phyloP scores from a whole-genome alignment of 75 land plant species.

The Isoetes taiwanensis region DNA sequence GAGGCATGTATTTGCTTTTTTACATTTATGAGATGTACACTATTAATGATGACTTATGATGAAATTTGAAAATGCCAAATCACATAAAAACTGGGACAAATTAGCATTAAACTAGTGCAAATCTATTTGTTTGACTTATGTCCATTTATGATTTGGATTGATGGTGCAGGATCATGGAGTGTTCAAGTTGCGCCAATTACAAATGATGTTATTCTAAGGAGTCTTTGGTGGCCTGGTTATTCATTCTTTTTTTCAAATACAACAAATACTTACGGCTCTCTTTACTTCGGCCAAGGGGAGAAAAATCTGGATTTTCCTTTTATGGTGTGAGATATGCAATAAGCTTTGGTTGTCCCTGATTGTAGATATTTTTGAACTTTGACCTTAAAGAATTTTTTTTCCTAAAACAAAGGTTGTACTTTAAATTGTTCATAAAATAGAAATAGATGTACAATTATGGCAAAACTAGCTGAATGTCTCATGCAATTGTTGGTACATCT shows the following conservation, averaged over 20 bases:
- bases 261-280: conserved; percentile 20
- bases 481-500: no score
- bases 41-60: background rate
- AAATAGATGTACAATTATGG: no score
- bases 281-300: conserved; percentile 25
- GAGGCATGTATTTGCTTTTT: conserved; percentile 8
- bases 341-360: no score
- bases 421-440: no score
- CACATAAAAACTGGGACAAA: no score
- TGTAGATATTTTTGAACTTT: no score
- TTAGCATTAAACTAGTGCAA: no score
- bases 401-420: no score
- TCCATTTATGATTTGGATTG: background rate
- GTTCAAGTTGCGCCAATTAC: conserved; percentile 14
- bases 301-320: conserved; percentile 30
- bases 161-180: conserved; percentile 24
- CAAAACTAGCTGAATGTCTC: no score
- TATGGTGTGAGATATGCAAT: conserved; percentile 8
- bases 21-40: background rate
- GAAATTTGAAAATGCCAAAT: no score
- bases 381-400: no score
- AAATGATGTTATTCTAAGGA: conserved; percentile 18
- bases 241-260: conserved; percentile 13
- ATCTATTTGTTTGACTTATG: background rate
- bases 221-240: conserved; percentile 33